A percentile compares a stretch with the other conserved stretches of the same genome.
These are phyloP conservation scores for Hygrophila difformis DNA, from an alignment of 257 asterid species.

Conservation along the genomic window DNA sequence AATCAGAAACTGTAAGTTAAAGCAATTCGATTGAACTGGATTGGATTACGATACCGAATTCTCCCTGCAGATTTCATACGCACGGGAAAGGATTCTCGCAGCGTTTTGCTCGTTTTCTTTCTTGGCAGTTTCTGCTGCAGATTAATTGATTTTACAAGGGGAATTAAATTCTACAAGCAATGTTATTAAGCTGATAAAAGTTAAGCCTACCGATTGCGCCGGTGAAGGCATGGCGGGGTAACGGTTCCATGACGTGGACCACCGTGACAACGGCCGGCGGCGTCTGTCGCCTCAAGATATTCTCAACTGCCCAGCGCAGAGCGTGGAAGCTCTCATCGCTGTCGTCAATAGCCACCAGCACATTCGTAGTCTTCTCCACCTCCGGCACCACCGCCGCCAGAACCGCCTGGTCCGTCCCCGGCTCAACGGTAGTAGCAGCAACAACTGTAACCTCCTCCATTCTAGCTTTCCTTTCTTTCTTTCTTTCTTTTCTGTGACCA, in stretches of 20 bases:
- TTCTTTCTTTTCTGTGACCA: no score
- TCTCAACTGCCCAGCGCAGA: conserved; percentile 46
- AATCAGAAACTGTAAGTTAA: no score
- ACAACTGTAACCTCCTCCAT: no score
- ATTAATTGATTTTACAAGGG: no score
- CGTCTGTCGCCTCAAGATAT: conserved; percentile 18
- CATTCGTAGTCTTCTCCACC: conserved; percentile 21
- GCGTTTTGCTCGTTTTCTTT: conserved; percentile 50
- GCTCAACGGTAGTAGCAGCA: no score
- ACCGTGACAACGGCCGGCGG: conserved; percentile 25
- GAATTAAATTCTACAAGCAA: no score
- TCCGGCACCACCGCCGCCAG: not conserved
- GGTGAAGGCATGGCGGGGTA: conserved; percentile 51
- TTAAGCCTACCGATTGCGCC: conserved; percentile 27
- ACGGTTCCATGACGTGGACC: conserved; percentile 41
- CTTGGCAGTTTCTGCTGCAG: conserved; percentile 32
- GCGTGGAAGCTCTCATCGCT: conserved; percentile 63
- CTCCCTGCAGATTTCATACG: conserved; percentile 42
- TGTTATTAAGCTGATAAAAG: no score
- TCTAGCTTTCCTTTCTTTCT: no score
- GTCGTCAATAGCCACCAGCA: conserved; percentile 58
- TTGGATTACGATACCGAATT: conserved; percentile 23
- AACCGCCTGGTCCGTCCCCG: no score
- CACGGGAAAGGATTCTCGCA: conserved; percentile 40
- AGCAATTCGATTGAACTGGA: no score